Evolutionary conservation across 2,329 filamentous ascomycete genomes (phyloP).

Genomic region (Alternaria sp.): DNA sequence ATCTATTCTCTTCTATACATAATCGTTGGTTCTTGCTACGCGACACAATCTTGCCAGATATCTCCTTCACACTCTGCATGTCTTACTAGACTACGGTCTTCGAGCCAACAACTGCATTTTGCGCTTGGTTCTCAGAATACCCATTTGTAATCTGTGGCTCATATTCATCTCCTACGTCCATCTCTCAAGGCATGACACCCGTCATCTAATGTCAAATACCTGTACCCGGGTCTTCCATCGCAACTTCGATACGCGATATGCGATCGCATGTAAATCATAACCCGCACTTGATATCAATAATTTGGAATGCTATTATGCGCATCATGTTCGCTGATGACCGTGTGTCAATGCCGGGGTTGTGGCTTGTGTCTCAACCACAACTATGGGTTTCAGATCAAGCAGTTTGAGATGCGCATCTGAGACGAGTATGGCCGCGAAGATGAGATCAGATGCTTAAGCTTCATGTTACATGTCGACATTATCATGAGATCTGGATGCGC

Average conservation of each 20-base stretch:
- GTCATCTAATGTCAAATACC: background rate
- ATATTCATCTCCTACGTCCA: background rate
- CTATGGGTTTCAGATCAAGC: slow-evolving; percentile 10
- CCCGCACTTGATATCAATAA: background rate
- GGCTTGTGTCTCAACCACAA: slow-evolving; percentile 2
- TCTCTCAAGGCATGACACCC: background rate
- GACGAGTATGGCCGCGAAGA: background rate
- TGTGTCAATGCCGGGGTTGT: background rate
- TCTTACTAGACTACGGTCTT: background rate
- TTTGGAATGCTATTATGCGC: slow-evolving; percentile 5
- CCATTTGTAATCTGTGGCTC: slow-evolving; percentile 7
- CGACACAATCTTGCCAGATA: slow-evolving; percentile 1
- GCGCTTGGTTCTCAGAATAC: background rate
- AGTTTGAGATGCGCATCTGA: background rate
- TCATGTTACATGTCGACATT: background rate
- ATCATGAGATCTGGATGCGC: background rate
- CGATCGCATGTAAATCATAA: slow-evolving; percentile 1
- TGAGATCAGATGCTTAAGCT: background rate
- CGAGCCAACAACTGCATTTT: background rate
- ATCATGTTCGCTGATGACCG: background rate
- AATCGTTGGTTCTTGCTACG: background rate
- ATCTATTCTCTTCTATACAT: slow-evolving; percentile 3
- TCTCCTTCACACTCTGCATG: background rate
- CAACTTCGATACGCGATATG: background rate
- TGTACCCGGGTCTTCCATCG: background rate